Base-by-base conservation (phyloP, 2,329 filamentous ascomycete species). In the Botrytis aclada region DNA sequence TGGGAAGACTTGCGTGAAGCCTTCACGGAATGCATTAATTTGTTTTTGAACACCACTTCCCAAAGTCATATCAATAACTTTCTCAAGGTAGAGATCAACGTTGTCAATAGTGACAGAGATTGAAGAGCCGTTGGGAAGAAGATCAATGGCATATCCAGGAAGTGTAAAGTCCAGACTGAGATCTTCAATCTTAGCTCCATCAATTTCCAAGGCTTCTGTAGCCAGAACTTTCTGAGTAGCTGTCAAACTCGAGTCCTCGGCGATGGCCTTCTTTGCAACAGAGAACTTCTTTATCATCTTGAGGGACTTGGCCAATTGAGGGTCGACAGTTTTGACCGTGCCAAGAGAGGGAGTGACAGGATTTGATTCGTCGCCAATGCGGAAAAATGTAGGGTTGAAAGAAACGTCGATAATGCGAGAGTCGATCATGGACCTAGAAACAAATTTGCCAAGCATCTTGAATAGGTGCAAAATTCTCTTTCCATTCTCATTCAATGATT, bases 311-410 rank as follows among this genome's bases (percentile, higher is more conserved):
- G 95, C 95, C 34, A 99, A 85, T 72, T 93, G 91, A 41, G 93
- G 88, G 79, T 99, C 96, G 7, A 99, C 94, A 7, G 92, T 89
- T 81, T 95, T 97, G 65, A 99, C 90, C 1, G 96, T 93, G 9
- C 94, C 94, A 12, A 99, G 86, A 0, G 95, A 97, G 20, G 95
- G 94, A 34, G 90, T 90, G 6, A 97, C 90, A 0, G 89, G 84
- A 25, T 84, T 85, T 22, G 84, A 79, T 67, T 79, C 87, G 78
- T 97, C 93, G 25, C 93, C 93, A 76, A 98, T 93, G 73, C 95
- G 93, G 90, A 99, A 99, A 85, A 99, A 98, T 9, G 94, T 97
- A 2, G 96, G 93, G 80, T 98, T 99, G 83, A 99, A 96, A 72
- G 95, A 96, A 77, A 99, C 90, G 79, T 99, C 96, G 77, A 99